These are phyloP conservation scores for Luzula sylvatica DNA, from an alignment of 176 grass and related monocot genomes.

Conservation along the genomic window DNA sequence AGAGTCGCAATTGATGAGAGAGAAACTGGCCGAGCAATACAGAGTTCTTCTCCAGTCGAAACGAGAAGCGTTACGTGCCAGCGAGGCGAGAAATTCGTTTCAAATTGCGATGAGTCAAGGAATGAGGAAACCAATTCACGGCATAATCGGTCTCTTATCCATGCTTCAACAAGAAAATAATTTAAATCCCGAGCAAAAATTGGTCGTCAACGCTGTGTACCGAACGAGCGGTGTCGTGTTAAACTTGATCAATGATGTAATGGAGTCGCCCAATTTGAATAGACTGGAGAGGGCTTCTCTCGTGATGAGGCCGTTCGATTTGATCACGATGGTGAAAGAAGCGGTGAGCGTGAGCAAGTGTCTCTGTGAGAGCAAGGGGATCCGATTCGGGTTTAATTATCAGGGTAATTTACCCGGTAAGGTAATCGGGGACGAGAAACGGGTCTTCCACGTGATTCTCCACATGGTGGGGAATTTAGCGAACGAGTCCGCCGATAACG, in stretches of 20 bases:
- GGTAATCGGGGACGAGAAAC: slow-evolving; percentile 77
- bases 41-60: slow-evolving; percentile 50
- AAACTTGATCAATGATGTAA: slow-evolving; percentile 76
- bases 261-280: slow-evolving; percentile 50
- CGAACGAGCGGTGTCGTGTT: slow-evolving; percentile 75
- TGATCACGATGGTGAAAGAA: slow-evolving; percentile 66
- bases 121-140: slow-evolving; percentile 80
- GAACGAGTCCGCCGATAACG: slow-evolving; percentile 34
- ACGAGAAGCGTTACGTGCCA: slow-evolving; percentile 58
- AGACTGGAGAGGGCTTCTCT: slow-evolving; percentile 50
- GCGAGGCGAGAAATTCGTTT: slow-evolving; percentile 66
- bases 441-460: slow-evolving; percentile 82
- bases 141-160: slow-evolving; percentile 68
- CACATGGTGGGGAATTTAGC: slow-evolving; percentile 76
- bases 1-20: slow-evolving; percentile 54
- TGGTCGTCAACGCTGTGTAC: slow-evolving; percentile 55
- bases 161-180: slow-evolving; percentile 80
- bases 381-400: slow-evolving; percentile 56
- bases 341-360: slow-evolving; percentile 66
- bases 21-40: slow-evolving; percentile 60
- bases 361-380: slow-evolving; percentile 52
- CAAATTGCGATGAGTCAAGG: slow-evolving; percentile 74
- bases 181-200: slow-evolving; percentile 75
- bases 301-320: slow-evolving; percentile 61
- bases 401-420: slow-evolving; percentile 53